A percentile compares a stretch with the other conserved stretches of the same genome.
These are phyloP conservation scores for Beta vulgaris DNA, from an alignment of 148 eudicot genomes.

Conservation along the genomic window DNA sequence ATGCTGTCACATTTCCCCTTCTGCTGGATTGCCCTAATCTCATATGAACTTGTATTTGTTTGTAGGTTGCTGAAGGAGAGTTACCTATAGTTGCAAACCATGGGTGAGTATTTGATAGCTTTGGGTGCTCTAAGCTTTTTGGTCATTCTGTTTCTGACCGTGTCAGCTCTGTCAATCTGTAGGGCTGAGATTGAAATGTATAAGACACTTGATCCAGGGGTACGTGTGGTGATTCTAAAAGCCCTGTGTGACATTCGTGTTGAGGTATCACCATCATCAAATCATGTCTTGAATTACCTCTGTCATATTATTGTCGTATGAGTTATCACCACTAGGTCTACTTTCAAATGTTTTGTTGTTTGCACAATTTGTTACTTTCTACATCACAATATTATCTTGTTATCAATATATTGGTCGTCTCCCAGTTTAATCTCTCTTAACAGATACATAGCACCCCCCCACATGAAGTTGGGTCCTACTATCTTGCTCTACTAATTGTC, in stretches of 20 bases:
- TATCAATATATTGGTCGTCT: too few relatives aligned
- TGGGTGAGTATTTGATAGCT: slow-evolving; percentile 53
- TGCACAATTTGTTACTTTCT: too few relatives aligned
- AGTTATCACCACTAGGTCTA: background rate
- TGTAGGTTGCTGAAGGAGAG: slow-evolving; percentile 97
- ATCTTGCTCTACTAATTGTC: too few relatives aligned
- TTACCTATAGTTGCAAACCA: slow-evolving; percentile 86
- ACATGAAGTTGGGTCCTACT: too few relatives aligned
- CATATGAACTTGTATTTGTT: slow-evolving; percentile 16
- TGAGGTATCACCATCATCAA: slow-evolving; percentile 53
- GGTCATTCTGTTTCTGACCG: slow-evolving; percentile 15
- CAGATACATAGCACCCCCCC: too few relatives aligned
- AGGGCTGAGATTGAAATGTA: slow-evolving; percentile 87
- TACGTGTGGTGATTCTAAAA: slow-evolving; percentile 81
- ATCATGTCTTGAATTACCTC: background rate
- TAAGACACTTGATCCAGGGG: slow-evolving; percentile 74
- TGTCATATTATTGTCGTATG: background rate
- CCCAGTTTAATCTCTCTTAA: too few relatives aligned
- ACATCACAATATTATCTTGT: too few relatives aligned
- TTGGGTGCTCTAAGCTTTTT: slow-evolving; percentile 9
- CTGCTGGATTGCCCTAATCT: slow-evolving; percentile 18
- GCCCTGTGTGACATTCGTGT: slow-evolving; percentile 97
- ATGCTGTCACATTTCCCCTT: slow-evolving; percentile 13
- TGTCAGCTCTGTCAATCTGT: slow-evolving; percentile 15
- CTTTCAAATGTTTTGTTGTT: background rate